Percentiles rank a stretch among this genome's conserved stretches.
Conservation (phyloP, 2,329 filamentous ascomycete species). For the Penicillium aurantiogriseum region DNA sequence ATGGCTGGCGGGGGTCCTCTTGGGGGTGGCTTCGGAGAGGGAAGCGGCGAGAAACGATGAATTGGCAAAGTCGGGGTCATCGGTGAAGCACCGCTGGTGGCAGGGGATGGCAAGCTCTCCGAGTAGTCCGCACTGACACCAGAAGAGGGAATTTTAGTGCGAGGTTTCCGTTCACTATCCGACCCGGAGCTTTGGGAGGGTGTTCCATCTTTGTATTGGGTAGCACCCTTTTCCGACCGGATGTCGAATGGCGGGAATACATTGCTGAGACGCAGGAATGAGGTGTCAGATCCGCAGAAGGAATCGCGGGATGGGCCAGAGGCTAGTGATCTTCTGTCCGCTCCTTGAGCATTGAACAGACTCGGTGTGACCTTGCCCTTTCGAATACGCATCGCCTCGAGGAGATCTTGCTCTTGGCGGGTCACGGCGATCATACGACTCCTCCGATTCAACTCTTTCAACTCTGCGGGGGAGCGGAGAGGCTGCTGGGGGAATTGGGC, state of each 20-base stretch:
- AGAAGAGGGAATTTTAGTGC: constrained; percentile 32
- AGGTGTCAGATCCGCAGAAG: constrained; percentile 39
- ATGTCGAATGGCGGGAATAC: constrained; percentile 28
- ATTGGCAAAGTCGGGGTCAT: constrained; percentile 41
- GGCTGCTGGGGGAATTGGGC: constrained; percentile 27
- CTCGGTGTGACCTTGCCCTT: constrained; percentile 48
- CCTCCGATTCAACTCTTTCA: constrained; percentile 36
- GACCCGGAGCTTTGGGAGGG: constrained; percentile 31
- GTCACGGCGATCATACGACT: constrained; percentile 54
- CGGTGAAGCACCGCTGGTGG: constrained; percentile 39
- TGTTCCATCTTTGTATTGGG: constrained; percentile 29
- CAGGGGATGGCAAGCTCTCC: constrained; percentile 39
- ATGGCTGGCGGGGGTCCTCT: constrained; percentile 33
- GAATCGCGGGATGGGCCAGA: constrained; percentile 35
- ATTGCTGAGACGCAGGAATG: constrained; percentile 42
- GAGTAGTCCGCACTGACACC: constrained; percentile 38
- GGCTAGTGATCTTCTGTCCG: constrained; percentile 31
- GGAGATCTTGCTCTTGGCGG: constrained; percentile 52
- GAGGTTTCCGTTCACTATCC: constrained; percentile 37
- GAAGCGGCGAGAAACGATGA: constrained; percentile 40
- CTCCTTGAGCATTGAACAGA: constrained; percentile 32
- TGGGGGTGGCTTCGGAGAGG: constrained; percentile 34
- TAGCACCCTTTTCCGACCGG: constrained; percentile 29
- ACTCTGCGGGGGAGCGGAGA: constrained; percentile 22
- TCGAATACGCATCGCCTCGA: constrained; percentile 52